These are phyloP conservation scores for Sequoia sempervirens DNA, from an alignment of 75 land plant genomes.

Conservation along the genomic window DNA sequence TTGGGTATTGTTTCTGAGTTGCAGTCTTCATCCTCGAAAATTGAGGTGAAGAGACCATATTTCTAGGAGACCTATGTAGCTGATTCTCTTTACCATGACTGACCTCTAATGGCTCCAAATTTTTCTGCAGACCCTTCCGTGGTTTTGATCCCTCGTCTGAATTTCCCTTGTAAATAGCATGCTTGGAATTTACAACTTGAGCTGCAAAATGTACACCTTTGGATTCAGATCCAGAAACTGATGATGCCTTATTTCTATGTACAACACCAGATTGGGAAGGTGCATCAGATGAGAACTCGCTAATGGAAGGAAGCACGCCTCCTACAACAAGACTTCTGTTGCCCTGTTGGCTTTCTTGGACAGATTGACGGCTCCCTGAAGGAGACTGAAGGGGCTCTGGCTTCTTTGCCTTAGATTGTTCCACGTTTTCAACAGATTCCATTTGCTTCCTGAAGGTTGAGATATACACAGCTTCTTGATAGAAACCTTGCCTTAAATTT, in stretches of 20 bases:
- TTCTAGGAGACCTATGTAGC: not conserved
- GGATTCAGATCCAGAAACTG: slow-evolving; percentile 3
- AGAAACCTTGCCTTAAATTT: slow-evolving; percentile 41
- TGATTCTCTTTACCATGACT: slow-evolving; percentile 10
- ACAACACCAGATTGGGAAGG: not conserved
- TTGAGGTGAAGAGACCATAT: not conserved
- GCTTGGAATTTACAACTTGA: slow-evolving; percentile 2
- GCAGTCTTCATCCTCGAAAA: not conserved
- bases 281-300: not conserved
- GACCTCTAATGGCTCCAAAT: not conserved
- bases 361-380: not conserved
- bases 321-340: slow-evolving; percentile 5
- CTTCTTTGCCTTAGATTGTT: slow-evolving; percentile 12
- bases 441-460: slow-evolving; percentile 16
- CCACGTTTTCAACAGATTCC: slow-evolving; percentile 12
- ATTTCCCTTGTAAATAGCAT: not conserved
- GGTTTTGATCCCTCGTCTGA: slow-evolving; percentile 1
- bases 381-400: not conserved
- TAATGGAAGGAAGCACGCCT: slow-evolving; percentile 8
- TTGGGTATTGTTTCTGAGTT: not conserved
- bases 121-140: not conserved
- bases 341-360: slow-evolving; percentile 7
- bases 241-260: not conserved
- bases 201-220: not conserved
- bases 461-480: slow-evolving; percentile 34